A percentile compares a stretch with the other conserved stretches of the same genome.
Conservation (phyloP, 257 asterid species). For the Cynanchum wilfordii region DNA sequence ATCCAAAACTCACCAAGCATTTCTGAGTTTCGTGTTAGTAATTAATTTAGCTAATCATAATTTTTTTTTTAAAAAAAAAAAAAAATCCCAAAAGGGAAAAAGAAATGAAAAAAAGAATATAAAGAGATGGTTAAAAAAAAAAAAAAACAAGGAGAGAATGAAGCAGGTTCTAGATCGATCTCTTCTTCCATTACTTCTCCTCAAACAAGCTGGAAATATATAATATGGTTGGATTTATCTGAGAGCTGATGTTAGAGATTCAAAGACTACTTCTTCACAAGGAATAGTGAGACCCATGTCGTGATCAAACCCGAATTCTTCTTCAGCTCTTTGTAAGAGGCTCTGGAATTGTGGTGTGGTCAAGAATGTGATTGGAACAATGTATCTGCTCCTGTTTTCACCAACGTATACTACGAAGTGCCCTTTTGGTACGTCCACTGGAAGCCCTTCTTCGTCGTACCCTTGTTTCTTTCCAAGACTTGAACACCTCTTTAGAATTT, state of each 20-base stretch:
- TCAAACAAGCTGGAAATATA: neutral
- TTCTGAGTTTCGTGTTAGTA: conserved; percentile 9
- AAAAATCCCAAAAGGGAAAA: conserved; percentile 21
- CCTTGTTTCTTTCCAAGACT: conserved; percentile 41
- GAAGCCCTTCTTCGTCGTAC: conserved; percentile 33
- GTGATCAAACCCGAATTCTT: conserved; percentile 35
- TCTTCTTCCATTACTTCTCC: conserved; percentile 7
- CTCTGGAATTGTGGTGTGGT: conserved; percentile 23
- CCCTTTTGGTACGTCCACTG: conserved; percentile 33
- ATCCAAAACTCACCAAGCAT: conserved; percentile 14
- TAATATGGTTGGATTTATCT: neutral
- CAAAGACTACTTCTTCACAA: conserved; percentile 29
- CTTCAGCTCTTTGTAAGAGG: conserved; percentile 34
- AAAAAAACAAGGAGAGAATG: conserved; percentile 2
- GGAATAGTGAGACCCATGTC: conserved; percentile 38
- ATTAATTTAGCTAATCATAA: conserved; percentile 9
- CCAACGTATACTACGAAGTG: conserved; percentile 39
- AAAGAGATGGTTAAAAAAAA: neutral
- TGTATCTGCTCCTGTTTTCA: conserved; percentile 28
- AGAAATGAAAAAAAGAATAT: neutral
- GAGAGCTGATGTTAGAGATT: conserved; percentile 28
- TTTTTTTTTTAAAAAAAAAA: neutral
- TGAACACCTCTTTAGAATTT: conserved; percentile 42
- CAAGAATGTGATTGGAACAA: conserved; percentile 34
- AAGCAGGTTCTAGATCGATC: conserved; percentile 7